Conservation (phyloP, 371 early-diverging fungal species). For the Zychaea mexicana region DNA sequence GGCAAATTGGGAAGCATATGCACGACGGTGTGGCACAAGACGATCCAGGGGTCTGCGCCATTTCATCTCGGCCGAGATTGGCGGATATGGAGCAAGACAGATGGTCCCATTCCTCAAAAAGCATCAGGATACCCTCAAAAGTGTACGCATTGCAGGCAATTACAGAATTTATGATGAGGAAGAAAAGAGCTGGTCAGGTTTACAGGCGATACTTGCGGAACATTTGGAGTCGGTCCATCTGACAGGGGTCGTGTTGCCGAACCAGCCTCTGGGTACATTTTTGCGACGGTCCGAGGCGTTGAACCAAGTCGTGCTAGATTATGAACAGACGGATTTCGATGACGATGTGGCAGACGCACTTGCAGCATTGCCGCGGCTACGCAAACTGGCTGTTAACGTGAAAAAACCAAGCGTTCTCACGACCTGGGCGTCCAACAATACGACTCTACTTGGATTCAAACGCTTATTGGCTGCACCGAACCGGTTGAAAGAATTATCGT, state of each 20-base stretch:
- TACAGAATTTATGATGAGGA: background rate
- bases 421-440: background rate
- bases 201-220: background rate
- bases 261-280: background rate
- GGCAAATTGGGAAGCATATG: background rate
- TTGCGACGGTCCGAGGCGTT: background rate
- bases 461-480: background rate
- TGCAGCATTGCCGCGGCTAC: background rate
- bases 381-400: background rate
- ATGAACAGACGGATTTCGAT: constrained; percentile 2
- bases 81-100: background rate
- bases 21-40: background rate
- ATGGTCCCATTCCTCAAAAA: background rate
- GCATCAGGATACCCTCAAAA: background rate
- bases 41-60: constrained; percentile 1
- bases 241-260: background rate
- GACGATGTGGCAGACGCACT: background rate
- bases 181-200: background rate
- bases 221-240: background rate
- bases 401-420: background rate
- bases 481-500: background rate
- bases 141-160: background rate
- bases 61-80: constrained; percentile 1
- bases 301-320: background rate
- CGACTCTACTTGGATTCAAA: background rate